Base-by-base conservation (phyloP, 208 protist species). In the Crithidia sp. region DNA sequence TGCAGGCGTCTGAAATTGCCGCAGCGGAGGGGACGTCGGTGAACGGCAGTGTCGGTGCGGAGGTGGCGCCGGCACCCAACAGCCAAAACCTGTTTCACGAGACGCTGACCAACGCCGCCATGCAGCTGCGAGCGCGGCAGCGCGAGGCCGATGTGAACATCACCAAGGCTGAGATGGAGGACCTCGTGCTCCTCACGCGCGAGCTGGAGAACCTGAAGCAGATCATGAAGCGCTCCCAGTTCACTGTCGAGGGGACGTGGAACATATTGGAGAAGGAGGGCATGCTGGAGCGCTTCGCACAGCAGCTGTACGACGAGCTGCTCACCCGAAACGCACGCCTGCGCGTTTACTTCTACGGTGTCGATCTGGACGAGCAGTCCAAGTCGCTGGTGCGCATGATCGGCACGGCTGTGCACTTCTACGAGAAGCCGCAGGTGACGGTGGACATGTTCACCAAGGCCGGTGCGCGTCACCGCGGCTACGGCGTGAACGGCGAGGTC, bases 221-320 rank as follows among this genome's bases (percentile, higher is more conserved):
- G 17, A 80, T 86, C 63, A 83, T 88, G 75, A 82, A 83, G 63
- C 66, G 78, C 36, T 85, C 75, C 13, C 56, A 88, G 61, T 85
- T 81, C 65, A 92, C 87, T 7, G 79, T 91, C 8, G 69, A 86
- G 59, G 85, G 83, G 17, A 91, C 87, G 49, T 95, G 90, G 85
- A 81, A 82, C 36, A 79, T 86, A 37, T 12, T 95, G 8, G 83
- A 92, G 61, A 82, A 84, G 54, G 73, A 86, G 54, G 76, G 72
- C 39, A 82, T 79, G 64, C 10, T 92, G 55, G 82, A 89, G 61
- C 69, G 72, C 13, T 91, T 95, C 39, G 82, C 76, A 4, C 80
- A 86, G 61, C 76, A 84, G 44, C 60, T 95, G 19, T 92, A 92
- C 81, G 76, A 88, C 36, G 83, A 89, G 50, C 71, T 92, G 36